phyloP scores from a whole-genome alignment of 1,284 basidiomycete genomes.

The Coriolopsis trogii region DNA sequence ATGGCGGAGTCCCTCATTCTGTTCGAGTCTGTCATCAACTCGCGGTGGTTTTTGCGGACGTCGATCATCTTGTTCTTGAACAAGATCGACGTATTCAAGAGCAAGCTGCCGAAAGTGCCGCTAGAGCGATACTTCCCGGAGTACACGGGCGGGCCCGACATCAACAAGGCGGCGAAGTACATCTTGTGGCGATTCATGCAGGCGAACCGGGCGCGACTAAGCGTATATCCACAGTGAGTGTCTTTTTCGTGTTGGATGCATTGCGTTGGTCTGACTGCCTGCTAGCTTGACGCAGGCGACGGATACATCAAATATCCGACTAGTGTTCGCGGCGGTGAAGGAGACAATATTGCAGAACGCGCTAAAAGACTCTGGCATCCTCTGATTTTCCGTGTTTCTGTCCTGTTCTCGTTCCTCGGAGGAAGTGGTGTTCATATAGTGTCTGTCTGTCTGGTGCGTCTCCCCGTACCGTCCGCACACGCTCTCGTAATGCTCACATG shows the following conservation, averaged over 20 bases:
- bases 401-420: neutral
- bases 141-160: slow-evolving; percentile 91
- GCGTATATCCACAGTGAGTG: slow-evolving; percentile 91
- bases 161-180: slow-evolving; percentile 98
- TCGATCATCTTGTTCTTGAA: slow-evolving; percentile 94
- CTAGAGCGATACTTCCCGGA: slow-evolving; percentile 93
- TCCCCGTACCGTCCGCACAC: neutral
- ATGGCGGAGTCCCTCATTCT: slow-evolving; percentile 94
- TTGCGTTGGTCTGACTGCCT: slow-evolving; percentile 3
- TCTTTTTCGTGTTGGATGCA: neutral
- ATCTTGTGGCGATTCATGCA: slow-evolving; percentile 98
- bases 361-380: slow-evolving; percentile 81
- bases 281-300: slow-evolving; percentile 78
- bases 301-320: slow-evolving; percentile 80
- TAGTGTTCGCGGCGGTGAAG: slow-evolving; percentile 97
- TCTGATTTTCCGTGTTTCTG: slow-evolving; percentile 37
- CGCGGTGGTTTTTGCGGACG: slow-evolving; percentile 94
- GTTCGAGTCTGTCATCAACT: slow-evolving; percentile 97
- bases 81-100: slow-evolving; percentile 96
- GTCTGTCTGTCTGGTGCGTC: slow-evolving; percentile 16
- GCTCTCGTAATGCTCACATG: neutral
- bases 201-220: slow-evolving; percentile 86
- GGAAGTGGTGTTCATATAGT: slow-evolving; percentile 6
- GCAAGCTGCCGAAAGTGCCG: slow-evolving; percentile 88
- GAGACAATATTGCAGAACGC: slow-evolving; percentile 96